Conservation (phyloP, 768 basidiomycete genomes). For the Termitomyces heimii region DNA sequence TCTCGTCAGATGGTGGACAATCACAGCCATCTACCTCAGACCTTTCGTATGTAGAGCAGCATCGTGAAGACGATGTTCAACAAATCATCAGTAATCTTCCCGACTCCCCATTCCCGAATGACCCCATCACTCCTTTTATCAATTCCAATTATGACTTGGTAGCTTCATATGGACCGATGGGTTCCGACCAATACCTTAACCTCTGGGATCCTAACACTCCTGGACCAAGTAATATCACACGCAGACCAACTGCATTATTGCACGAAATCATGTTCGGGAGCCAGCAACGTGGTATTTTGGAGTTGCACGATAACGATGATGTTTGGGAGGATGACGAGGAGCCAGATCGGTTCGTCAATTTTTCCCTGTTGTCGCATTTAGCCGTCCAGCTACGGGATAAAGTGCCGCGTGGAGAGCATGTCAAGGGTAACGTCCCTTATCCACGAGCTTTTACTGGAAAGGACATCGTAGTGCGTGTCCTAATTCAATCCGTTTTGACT, state of each 20-base stretch:
- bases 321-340: conserved; percentile 44
- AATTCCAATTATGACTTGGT: not conserved
- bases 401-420: conserved; percentile 82
- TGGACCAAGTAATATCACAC: conserved; percentile 12
- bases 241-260: conserved; percentile 14
- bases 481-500: not conserved
- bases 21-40: conserved; percentile 11
- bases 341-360: conserved; percentile 80
- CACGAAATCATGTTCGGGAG: conserved; percentile 11
- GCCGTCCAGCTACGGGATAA: conserved; percentile 86
- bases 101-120: not conserved
- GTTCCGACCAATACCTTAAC: conserved; percentile 8
- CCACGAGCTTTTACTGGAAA: conserved; percentile 90
- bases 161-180: not conserved
- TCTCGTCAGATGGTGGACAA: not conserved
- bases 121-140: not conserved
- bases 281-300: conserved; percentile 3
- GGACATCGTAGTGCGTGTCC: conserved; percentile 75
- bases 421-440: conserved; percentile 93
- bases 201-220: conserved; percentile 3
- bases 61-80: not conserved
- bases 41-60: conserved; percentile 11
- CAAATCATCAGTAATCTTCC: not conserved
- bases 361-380: conserved; percentile 79
- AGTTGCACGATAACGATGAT: conserved; percentile 34